These are phyloP conservation scores for Nakazawaea anatomiae DNA, from an alignment of 805 yeast species.

Conservation along the genomic window DNA sequence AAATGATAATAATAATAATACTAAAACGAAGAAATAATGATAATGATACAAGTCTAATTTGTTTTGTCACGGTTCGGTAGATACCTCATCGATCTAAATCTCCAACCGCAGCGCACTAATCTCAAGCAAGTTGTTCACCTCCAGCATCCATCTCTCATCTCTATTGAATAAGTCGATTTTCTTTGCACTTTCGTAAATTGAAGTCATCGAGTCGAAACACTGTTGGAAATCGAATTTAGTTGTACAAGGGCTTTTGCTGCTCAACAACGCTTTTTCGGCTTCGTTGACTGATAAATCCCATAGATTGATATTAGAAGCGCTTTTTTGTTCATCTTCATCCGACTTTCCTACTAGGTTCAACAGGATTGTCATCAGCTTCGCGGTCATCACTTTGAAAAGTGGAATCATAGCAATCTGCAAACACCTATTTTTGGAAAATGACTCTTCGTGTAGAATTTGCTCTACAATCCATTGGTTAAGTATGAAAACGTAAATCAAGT, in stretches of 20 bases:
- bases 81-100: no score
- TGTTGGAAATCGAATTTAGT: background rate
- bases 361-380: background rate
- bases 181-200: background rate
- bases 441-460: background rate
- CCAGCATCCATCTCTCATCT: conserved; percentile 2
- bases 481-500: background rate
- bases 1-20: no score
- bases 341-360: background rate
- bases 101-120: background rate
- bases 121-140: background rate
- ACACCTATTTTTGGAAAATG: conserved; percentile 6
- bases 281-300: conserved; percentile 1
- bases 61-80: no score
- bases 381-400: background rate
- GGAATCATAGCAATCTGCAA: conserved; percentile 3
- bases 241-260: background rate
- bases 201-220: background rate
- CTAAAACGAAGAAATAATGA: no score
- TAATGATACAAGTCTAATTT: background rate
- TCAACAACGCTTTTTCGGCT: background rate
- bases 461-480: conserved; percentile 1
- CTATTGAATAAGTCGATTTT: conserved; percentile 2
- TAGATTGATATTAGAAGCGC: background rate
- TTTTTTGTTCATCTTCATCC: background rate